Evolutionary conservation across 352 stramenopile species (phyloP), one percentile per base, ranked within the genome.

Genomic region (Phytophthora ohioensis): DNA sequence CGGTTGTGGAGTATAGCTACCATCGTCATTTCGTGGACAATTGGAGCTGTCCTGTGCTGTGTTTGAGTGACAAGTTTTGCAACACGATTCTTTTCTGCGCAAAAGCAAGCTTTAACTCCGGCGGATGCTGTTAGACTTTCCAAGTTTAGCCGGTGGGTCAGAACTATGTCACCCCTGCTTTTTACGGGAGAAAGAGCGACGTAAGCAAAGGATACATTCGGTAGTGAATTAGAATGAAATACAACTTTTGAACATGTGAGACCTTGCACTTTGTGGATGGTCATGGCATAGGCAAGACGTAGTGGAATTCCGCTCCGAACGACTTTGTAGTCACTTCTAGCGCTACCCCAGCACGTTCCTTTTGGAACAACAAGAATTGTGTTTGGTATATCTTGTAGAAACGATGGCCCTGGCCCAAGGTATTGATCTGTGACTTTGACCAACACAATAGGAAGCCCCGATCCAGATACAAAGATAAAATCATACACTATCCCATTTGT

Each of bases 211-310:
- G 43, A 36, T 17, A 38, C 34, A 45, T 13, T 64, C 2, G 43
- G 43, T 36, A 64, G 3, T 0, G 42, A 35, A 30, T 27, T 36
- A 4, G 10, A 48, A 13, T 55, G 43, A 12, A 55, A 64, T 9
- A 47, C 32, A 17, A 64, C 35, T 46, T 64, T 53, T 17, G 4
- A 1, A 53, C 32, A 63, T 3, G 56, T 54, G 10, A 55, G 27
- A 0, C 43, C 42, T 55, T 63, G 42, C 5, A 63, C 56, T 27
- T 63, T 63, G 42, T 63, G 42, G 3, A 54, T 21, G 2, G 56
- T 63, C 30, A 63, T 64, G 4, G 42, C 43, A 46, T 38, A 64
- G 3, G 56, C 42, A 11, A 64, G 32, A 7, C 56, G 32, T 32
- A 64, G 1, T 10, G 32, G 43, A 31, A 64, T 64, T 30, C 34